These are phyloP conservation scores for Comarum palustre DNA, from an alignment of 306 rosid species.

Conservation along the genomic window DNA sequence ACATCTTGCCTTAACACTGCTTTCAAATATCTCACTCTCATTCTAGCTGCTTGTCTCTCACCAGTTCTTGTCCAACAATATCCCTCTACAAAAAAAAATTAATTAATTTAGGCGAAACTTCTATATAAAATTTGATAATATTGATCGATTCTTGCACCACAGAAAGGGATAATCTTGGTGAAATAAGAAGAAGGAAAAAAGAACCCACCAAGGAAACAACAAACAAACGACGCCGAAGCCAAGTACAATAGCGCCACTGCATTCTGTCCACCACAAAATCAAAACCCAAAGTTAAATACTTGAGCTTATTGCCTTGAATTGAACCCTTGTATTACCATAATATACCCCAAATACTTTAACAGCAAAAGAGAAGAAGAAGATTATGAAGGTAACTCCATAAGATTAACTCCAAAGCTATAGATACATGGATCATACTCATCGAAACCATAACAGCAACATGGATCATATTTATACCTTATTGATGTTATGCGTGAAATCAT, in stretches of 20 bases:
- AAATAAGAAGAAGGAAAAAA: not conserved
- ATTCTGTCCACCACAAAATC: conserved; percentile 55
- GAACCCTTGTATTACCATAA: not conserved
- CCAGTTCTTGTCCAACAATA: conserved; percentile 98
- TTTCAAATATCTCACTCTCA: conserved; percentile 77
- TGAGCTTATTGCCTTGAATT: not conserved
- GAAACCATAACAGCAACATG: not conserved
- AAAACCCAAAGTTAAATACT: conserved; percentile 8
- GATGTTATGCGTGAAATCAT: conserved; percentile 27
- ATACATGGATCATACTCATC: not conserved
- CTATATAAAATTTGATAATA: not conserved
- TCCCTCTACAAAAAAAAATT: conserved; percentile 49
- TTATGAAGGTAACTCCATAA: not conserved
- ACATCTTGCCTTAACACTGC: conserved; percentile 91
- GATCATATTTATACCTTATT: conserved; percentile 34
- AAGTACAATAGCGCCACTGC: conserved; percentile 61
- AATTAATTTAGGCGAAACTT: not conserved
- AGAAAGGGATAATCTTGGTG: not conserved
- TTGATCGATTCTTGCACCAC: not conserved
- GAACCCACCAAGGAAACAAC: conserved; percentile 79
- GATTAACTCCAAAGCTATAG: not conserved
- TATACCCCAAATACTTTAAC: not conserved
- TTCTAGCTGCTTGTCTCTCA: conserved; percentile 81
- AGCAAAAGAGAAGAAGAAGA: not conserved
- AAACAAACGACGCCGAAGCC: conserved; percentile 61